Evolutionary conservation across 129 eudicot species (phyloP), one percentile per base, ranked within the genome.

Genomic region (Centaurea solstitialis): DNA sequence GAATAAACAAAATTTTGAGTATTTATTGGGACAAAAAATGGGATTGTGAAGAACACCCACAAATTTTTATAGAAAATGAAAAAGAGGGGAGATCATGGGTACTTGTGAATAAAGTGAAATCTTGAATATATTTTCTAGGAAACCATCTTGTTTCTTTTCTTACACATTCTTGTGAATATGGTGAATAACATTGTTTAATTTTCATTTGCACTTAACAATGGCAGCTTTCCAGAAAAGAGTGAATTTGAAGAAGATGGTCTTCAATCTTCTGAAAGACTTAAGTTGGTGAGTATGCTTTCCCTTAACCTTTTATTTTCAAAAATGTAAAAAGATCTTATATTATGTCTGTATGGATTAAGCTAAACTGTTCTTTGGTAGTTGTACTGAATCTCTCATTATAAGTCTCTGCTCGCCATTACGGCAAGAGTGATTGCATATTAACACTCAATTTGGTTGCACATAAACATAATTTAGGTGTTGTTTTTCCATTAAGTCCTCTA

Each of bases 141-240:
- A 67, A 35, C 74, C 20, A 26, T 64, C 47, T 57, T 64, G 21
- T 79, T 47, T 30, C 53, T 7, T 15, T 4, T 68, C 62, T 50
- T 59, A 22, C 33, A 0, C 40, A 45, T 71, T 35, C 70, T 47
- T 73, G 21, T 69, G 37, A 17, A 35, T 26, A 40, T 33, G 28
- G 22, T 39, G 22, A 43, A 18, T 40, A 59, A 68, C 5, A 65
- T 39, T 33, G 37, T 45, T 62, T 20, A 50, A 62, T 28, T 37
- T 61, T 61, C n/a, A 66, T 71, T 47, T 45, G 12, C 26, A 72
- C 39, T 76, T 75, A 75, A 81, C 53, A 87, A 77, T 87, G 86
- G 83, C 94, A 95, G 99, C 90, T 88, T 89, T 76, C 88, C 88
- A 8, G 91, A 84, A 33, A 87, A 81, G 82, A 81, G 66, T 77